A percentile compares a stretch with the other conserved stretches of the same genome.
These are phyloP conservation scores for Eucalyptus viminalis DNA, from an alignment of 345 rosid genomes.

Conservation along the genomic window DNA sequence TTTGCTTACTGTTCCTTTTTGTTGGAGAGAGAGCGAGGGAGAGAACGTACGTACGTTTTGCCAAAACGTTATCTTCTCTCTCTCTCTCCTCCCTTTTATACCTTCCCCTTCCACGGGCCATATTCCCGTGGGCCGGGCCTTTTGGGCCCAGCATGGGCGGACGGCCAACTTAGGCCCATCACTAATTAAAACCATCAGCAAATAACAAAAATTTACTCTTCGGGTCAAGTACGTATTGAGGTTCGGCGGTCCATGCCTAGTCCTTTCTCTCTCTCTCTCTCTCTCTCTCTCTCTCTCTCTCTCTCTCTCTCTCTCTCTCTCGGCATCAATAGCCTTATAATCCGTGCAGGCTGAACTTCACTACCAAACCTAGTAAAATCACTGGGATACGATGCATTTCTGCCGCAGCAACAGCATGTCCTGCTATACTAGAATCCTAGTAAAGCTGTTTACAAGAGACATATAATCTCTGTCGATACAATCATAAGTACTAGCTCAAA, in stretches of 20 bases:
- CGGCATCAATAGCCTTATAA: fast-evolving
- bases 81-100: too few relatives aligned
- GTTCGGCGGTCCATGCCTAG: not conserved
- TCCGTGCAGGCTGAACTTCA: not conserved
- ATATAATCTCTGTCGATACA: not conserved
- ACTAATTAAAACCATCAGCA: too few relatives aligned
- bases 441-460: not conserved
- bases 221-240: not conserved
- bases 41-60: too few relatives aligned
- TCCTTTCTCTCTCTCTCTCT: too few relatives aligned
- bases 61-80: too few relatives aligned
- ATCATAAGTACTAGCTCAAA: not conserved
- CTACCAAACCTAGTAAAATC: not conserved
- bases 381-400: not conserved
- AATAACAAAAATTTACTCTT: not conserved
- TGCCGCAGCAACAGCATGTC: not conserved
- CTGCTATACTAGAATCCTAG: not conserved
- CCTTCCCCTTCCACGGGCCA: too few relatives aligned
- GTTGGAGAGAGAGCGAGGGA: too few relatives aligned
- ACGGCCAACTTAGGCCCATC: too few relatives aligned
- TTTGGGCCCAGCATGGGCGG: too few relatives aligned
- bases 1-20: too few relatives aligned
- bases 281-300: too few relatives aligned
- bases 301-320: not conserved
- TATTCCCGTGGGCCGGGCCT: too few relatives aligned